A percentile compares a stretch with the other conserved stretches of the same genome.
These are phyloP conservation scores for Alternaria postmessia DNA, from an alignment of 2,329 filamentous ascomycete species.

Conservation along the genomic window DNA sequence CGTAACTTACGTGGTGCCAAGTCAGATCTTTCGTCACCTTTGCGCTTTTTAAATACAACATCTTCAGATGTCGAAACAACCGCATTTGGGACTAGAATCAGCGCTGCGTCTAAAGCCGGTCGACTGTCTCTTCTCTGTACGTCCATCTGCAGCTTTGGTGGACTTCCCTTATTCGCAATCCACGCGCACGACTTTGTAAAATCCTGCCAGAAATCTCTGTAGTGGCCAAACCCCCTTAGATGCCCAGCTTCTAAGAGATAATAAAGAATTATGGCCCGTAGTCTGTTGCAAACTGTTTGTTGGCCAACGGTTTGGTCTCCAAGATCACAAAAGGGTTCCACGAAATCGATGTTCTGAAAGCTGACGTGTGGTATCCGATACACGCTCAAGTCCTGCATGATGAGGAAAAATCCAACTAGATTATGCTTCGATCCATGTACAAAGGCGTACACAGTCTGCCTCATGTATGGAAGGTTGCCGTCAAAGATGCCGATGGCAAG, in stretches of 20 bases:
- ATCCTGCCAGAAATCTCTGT: not conserved
- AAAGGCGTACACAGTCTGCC: not conserved
- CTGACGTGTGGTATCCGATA: accelerated
- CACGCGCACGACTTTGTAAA: not conserved
- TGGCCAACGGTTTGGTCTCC: not conserved
- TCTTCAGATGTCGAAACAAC: not conserved
- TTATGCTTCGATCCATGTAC: not conserved
- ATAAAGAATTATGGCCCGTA: not conserved
- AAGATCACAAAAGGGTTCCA: not conserved
- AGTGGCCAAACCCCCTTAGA: not conserved
- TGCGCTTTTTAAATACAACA: not conserved
- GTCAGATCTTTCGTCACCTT: not conserved
- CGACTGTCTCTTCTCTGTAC: too few relatives aligned
- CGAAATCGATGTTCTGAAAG: not conserved
- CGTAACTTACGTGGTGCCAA: not conserved
- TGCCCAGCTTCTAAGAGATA: not conserved
- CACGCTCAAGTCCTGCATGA: not conserved
- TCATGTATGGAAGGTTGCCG: accelerated
- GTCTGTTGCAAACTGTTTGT: not conserved
- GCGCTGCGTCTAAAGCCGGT: not conserved
- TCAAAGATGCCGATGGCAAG: not conserved
- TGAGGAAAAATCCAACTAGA: not conserved
- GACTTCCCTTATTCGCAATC: not conserved
- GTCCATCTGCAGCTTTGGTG: not conserved
- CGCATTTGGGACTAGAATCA: accelerated